Conservation (phyloP, 192 early-diverging fungal species). For the Glomus cerebriforme region DNA sequence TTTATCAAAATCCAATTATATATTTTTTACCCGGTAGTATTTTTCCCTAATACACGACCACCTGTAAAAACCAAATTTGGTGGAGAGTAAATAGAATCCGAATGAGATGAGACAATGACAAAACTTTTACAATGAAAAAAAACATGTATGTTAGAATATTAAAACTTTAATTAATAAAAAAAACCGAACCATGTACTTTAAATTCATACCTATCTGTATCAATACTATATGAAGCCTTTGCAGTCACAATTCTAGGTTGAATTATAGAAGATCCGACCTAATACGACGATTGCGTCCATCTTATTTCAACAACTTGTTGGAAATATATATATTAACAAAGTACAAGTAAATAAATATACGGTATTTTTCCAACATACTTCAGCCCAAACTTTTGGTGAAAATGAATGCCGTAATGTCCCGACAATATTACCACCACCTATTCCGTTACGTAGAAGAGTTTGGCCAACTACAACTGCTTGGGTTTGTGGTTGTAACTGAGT, state of each 20-base stretch:
- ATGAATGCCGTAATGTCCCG: slow-evolving; percentile 76
- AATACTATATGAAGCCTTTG: slow-evolving; percentile 59
- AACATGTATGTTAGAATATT: background rate
- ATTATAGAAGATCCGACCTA: slow-evolving; percentile 60
- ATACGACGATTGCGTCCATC: slow-evolving; percentile 40
- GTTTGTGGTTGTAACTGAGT: slow-evolving; percentile 57
- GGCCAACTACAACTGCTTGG: slow-evolving; percentile 54
- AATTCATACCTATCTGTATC: slow-evolving; percentile 48
- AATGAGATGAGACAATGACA: slow-evolving; percentile 58
- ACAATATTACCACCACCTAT: slow-evolving; percentile 77
- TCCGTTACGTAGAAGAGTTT: slow-evolving; percentile 65
- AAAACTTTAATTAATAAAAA: background rate
- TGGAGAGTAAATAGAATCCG: slow-evolving; percentile 58
- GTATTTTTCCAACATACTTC: slow-evolving; percentile 53
- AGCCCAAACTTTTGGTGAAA: slow-evolving; percentile 67
- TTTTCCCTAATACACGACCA: slow-evolving; percentile 64
- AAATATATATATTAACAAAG: slow-evolving; percentile 7
- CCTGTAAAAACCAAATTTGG: slow-evolving; percentile 65
- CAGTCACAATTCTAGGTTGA: slow-evolving; percentile 56
- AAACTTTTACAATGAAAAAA: slow-evolving; percentile 51
- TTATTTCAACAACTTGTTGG: slow-evolving; percentile 17
- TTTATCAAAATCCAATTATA: background rate
- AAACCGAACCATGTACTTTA: background rate
- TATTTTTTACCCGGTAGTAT: slow-evolving; percentile 30
- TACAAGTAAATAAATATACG: slow-evolving; percentile 10